Percentiles rank a stretch among this genome's conserved stretches.
These are phyloP conservation scores for Paragyromitra xinjiangensis DNA, from an alignment of 495 filamentous ascomycete genomes.

Conservation along the genomic window DNA sequence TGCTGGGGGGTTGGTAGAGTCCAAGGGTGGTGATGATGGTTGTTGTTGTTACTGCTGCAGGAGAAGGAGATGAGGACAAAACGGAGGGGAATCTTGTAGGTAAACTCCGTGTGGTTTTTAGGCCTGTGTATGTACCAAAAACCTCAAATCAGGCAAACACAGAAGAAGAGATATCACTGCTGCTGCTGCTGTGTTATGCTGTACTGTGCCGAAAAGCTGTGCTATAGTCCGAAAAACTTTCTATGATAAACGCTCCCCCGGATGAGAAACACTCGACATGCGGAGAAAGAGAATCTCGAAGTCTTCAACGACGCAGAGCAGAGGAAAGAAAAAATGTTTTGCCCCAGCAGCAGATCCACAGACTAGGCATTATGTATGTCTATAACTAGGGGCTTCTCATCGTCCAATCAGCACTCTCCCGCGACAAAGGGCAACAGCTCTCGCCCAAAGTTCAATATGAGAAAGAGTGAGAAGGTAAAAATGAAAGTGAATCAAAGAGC, in stretches of 20 bases:
- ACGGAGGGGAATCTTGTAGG: slow-evolving; percentile 5
- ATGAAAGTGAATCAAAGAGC: neutral
- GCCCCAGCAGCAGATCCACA: slow-evolving; percentile 36
- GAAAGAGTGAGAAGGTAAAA: neutral
- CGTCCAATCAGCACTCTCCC: slow-evolving; percentile 18
- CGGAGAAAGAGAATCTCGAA: neutral
- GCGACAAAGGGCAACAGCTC: neutral
- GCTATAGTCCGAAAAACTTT: neutral
- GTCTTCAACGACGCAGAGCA: slow-evolving; percentile 32
- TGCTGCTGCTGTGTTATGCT: neutral
- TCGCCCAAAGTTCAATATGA: neutral
- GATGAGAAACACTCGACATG: neutral
- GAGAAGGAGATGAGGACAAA: slow-evolving; percentile 26
- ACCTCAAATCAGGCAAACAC: slow-evolving; percentile 20
- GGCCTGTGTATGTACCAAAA: neutral
- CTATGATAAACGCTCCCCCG: neutral
- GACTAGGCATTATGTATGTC: slow-evolving; percentile 26
- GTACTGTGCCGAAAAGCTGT: too few species aligned
- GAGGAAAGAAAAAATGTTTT: slow-evolving; percentile 40
- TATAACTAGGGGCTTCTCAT: slow-evolving; percentile 20
- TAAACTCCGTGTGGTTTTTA: neutral
- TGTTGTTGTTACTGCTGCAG: slow-evolving; percentile 35
- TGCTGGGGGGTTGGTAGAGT: neutral
- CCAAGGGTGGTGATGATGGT: slow-evolving; percentile 10
- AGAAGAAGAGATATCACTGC: neutral